Conservation (phyloP, 2,329 filamentous ascomycete genomes). For the Sphaerulina populicola region DNA sequence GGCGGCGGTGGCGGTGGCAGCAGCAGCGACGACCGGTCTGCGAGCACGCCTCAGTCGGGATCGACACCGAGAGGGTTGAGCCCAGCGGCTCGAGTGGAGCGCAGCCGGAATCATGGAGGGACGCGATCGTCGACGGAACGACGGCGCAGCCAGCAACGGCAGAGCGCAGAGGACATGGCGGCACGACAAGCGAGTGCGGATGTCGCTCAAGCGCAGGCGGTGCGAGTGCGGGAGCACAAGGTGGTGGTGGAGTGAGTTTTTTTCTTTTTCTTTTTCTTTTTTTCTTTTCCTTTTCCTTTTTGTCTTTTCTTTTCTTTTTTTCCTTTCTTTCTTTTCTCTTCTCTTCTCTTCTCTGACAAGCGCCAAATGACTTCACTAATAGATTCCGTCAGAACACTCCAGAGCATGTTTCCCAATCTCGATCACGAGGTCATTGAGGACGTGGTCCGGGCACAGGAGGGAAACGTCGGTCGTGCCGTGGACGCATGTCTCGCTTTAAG, state of each 20-base stretch:
- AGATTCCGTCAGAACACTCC: conserved; percentile 54
- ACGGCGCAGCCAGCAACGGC: conserved; percentile 32
- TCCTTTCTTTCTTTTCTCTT: background rate
- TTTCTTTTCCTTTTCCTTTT: background rate
- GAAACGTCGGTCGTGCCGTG: conserved; percentile 47
- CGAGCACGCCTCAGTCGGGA: conserved; percentile 29
- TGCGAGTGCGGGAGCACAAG: conserved; percentile 75
- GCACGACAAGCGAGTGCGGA: conserved; percentile 86
- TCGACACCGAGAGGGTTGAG: conserved; percentile 44
- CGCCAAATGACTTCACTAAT: background rate
- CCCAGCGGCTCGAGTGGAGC: conserved; percentile 31
- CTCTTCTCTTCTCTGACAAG: background rate
- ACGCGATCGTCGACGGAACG: conserved; percentile 22
- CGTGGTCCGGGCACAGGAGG: conserved; percentile 91
- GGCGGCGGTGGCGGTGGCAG: conserved; percentile 44
- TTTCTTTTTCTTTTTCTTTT: background rate
- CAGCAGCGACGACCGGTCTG: conserved; percentile 14
- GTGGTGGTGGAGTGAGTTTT: conserved; percentile 69
- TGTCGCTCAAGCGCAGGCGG: conserved; percentile 72
- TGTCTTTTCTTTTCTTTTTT: background rate
- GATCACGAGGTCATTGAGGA: conserved; percentile 93
- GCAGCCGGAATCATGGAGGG: conserved; percentile 16
- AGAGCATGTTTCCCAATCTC: conserved; percentile 93
- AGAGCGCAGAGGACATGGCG: conserved; percentile 73
- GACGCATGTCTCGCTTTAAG: conserved; percentile 43